Evolutionary conservation across 148 eudicot species (phyloP).

Genomic region (Nyssa sinensis): DNA sequence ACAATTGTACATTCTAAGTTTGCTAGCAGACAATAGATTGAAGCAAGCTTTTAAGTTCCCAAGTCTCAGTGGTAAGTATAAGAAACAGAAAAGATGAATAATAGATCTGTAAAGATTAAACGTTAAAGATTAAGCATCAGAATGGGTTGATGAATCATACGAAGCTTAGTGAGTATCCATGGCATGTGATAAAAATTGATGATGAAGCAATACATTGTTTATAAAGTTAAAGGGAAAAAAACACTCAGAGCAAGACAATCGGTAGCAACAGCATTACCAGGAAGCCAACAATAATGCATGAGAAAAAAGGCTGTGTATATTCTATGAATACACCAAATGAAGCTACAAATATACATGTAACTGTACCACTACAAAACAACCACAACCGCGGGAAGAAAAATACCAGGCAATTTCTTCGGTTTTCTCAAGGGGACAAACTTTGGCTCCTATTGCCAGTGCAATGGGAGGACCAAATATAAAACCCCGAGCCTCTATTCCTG

Average conservation of each 20-base stretch:
- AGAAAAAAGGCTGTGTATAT: not conserved
- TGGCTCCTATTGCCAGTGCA: conserved; percentile 93
- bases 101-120: too few species aligned
- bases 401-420: conserved; percentile 91
- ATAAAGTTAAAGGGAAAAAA: not conserved
- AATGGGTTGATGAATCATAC: not conserved
- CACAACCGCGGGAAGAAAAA: not conserved
- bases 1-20: too few species aligned
- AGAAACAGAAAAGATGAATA: too few species aligned
- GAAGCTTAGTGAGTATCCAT: not conserved
- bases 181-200: not conserved
- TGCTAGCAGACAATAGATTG: too few species aligned
- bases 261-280: not conserved
- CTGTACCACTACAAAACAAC: not conserved
- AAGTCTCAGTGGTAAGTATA: too few species aligned
- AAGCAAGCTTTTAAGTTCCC: too few species aligned
- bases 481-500: conserved; percentile 90
- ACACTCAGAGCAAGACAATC: not conserved
- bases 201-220: not conserved
- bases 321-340: too few species aligned
- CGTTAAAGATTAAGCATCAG: not conserved
- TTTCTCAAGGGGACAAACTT: conserved; percentile 93
- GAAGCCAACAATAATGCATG: not conserved
- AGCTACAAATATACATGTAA: not conserved
- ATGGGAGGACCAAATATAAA: conserved; percentile 94